Conservation (phyloP, 2,329 filamentous ascomycete genomes). For the Phoma sp. region DNA sequence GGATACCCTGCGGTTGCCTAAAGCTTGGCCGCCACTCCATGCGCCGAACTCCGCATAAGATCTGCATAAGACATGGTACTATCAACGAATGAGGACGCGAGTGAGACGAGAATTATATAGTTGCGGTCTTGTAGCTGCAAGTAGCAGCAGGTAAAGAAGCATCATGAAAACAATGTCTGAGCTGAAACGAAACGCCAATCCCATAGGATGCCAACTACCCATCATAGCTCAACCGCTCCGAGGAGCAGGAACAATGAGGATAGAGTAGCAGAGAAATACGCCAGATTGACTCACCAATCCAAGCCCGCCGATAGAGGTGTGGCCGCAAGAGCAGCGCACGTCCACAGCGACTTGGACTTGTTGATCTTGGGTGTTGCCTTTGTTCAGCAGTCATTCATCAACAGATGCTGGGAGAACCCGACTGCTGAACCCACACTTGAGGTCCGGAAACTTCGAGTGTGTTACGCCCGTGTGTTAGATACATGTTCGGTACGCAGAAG, state of each 20-base stretch:
- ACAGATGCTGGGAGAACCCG: conserved; percentile 27
- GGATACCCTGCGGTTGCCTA: neutral
- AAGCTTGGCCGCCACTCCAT: conserved; percentile 2
- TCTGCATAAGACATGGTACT: neutral
- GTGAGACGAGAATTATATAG: neutral
- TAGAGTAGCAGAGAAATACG: conserved; percentile 37
- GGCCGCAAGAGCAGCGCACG: conserved; percentile 23
- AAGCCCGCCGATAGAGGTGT: conserved; percentile 10
- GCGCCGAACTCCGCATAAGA: neutral
- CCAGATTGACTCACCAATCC: conserved; percentile 41
- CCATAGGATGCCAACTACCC: conserved; percentile 33
- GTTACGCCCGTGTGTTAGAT: conserved; percentile 8
- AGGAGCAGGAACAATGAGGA: conserved; percentile 30
- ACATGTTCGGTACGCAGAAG: neutral
- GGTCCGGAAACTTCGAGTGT: conserved; percentile 27
- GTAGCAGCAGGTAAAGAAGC: neutral
- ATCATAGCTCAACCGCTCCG: conserved; percentile 29
- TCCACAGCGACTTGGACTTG: conserved; percentile 12
- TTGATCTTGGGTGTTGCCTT: conserved; percentile 48
- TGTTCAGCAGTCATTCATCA: conserved; percentile 44
- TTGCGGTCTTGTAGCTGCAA: neutral
- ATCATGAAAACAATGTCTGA: conserved; percentile 31
- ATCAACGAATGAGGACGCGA: neutral
- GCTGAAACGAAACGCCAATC: conserved; percentile 46
- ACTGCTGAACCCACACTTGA: conserved; percentile 43